These are phyloP conservation scores for Talaromyces sp. DNA, from an alignment of 2,329 filamentous ascomycete genomes.

Conservation along the genomic window DNA sequence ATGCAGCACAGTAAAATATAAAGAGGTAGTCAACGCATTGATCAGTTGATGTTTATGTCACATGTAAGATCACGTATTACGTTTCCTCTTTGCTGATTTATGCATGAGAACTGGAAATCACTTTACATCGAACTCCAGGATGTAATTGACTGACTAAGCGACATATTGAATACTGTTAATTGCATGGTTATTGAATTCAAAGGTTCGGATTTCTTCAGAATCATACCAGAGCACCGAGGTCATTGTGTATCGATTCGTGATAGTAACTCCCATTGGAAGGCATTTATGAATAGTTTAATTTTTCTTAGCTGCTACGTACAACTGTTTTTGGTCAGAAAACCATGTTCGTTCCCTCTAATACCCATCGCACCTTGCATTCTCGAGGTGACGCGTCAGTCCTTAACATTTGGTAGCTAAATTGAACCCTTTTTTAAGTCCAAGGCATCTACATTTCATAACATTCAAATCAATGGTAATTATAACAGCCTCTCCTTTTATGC, in stretches of 20 bases:
- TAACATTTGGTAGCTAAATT: neutral
- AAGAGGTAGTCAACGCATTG: too few relatives aligned
- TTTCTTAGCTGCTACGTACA: neutral
- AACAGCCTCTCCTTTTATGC: neutral
- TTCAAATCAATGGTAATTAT: neutral
- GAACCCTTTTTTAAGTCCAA: neutral
- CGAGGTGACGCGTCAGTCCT: neutral
- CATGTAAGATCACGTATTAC: too few relatives aligned
- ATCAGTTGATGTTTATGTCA: too few relatives aligned
- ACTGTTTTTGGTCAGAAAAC: neutral
- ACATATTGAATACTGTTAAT: too few relatives aligned
- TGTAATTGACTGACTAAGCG: too few relatives aligned
- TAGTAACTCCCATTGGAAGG: too few relatives aligned
- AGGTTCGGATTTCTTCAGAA: neutral
- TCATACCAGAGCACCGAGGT: neutral
- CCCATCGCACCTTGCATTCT: neutral
- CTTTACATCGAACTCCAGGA: too few relatives aligned
- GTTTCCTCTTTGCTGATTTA: too few relatives aligned
- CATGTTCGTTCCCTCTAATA: neutral
- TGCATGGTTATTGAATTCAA: too few relatives aligned
- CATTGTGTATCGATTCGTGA: neutral
- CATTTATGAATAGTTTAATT: neutral
- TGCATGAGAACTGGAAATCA: too few relatives aligned
- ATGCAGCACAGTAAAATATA: too few relatives aligned
- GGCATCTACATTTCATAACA: neutral